These are phyloP conservation scores for Helichrysum umbraculigerum DNA, from an alignment of 129 eudicot species.

Conservation along the genomic window DNA sequence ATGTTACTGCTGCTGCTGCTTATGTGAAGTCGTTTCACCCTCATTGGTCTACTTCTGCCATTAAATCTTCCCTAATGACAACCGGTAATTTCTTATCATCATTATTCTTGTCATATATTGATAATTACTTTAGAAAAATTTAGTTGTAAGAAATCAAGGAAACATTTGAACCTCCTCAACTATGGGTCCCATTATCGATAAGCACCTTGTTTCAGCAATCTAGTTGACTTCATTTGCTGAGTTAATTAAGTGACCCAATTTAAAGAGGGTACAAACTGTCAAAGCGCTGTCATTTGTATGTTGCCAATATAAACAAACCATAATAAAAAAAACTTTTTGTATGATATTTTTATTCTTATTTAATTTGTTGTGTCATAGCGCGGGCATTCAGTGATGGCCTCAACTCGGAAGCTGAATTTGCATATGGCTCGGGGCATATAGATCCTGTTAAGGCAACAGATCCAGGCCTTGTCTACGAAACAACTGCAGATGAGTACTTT, in stretches of 20 bases:
- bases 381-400: slow-evolving; percentile 31
- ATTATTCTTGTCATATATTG: too few species aligned
- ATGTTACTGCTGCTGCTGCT: slow-evolving; percentile 12
- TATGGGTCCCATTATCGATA: not conserved
- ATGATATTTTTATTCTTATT: too few species aligned
- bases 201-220: too few species aligned
- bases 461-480: slow-evolving; percentile 51
- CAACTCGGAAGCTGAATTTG: slow-evolving; percentile 40
- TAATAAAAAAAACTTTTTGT: too few species aligned
- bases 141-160: too few species aligned
- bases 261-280: too few species aligned
- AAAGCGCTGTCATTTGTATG: too few species aligned
- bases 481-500: not conserved
- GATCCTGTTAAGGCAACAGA: slow-evolving; percentile 43
- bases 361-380: slow-evolving; percentile 10
- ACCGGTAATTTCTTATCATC: slow-evolving; percentile 22
- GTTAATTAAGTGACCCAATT: too few species aligned
- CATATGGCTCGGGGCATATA: slow-evolving; percentile 50
- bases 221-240: too few species aligned
- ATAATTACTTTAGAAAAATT: too few species aligned
- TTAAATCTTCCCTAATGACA: slow-evolving; percentile 40
- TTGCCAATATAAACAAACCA: too few species aligned
- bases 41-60: slow-evolving; percentile 33
- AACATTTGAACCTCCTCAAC: too few species aligned
- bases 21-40: slow-evolving; percentile 34